Conservation (phyloP, 305 asterid species). For the Rubia occidens region DNA sequence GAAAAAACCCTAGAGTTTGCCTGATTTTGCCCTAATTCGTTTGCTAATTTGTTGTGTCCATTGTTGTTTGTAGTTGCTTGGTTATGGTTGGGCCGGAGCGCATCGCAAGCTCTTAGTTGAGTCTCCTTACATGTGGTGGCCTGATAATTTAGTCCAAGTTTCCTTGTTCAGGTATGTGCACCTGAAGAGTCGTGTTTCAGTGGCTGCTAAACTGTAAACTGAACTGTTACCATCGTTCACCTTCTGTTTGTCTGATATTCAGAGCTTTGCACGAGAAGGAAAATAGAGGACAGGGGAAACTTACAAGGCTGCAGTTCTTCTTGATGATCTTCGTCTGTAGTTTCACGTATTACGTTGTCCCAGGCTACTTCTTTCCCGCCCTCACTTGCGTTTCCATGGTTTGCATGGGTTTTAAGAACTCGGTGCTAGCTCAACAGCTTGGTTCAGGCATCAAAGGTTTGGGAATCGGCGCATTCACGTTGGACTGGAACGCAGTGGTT, state of each 20-base stretch:
- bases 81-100: constrained; percentile 72
- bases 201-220: not conserved
- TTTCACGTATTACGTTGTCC: constrained; percentile 53
- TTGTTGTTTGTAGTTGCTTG: constrained; percentile 38
- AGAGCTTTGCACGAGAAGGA: constrained; percentile 63
- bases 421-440: constrained; percentile 37
- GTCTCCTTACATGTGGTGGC: constrained; percentile 79
- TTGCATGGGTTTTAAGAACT: constrained; percentile 39
- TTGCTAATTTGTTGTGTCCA: not conserved
- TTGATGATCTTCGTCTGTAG: constrained; percentile 32
- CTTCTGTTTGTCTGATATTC: not conserved
- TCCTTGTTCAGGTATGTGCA: constrained; percentile 49
- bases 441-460: constrained; percentile 61
- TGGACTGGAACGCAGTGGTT: constrained; percentile 52
- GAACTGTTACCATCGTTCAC: too few species aligned
- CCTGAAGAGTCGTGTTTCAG: not conserved
- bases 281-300: constrained; percentile 35
- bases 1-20: not conserved
- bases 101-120: constrained; percentile 43
- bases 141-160: constrained; percentile 40
- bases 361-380: constrained; percentile 45
- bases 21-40: not conserved
- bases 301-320: constrained; percentile 52
- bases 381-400: constrained; percentile 37
- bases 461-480: constrained; percentile 49